Evolutionary conservation across 2,329 filamentous ascomycete genomes (phyloP), one percentile per base, ranked within the genome.

Genomic region (Pochonia chlamydosporia): DNA sequence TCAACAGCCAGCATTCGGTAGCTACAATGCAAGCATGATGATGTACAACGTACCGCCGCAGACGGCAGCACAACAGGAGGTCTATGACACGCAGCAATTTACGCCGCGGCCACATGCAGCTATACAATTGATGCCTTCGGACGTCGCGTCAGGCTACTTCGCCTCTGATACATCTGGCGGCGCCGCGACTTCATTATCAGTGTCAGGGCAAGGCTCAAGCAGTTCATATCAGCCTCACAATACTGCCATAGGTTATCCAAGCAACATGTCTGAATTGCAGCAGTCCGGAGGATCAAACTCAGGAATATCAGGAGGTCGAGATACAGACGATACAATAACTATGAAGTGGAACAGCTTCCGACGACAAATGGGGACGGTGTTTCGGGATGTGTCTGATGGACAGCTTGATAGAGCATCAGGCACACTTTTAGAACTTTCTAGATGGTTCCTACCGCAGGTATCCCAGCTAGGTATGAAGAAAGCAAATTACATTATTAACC

Each of bases 81-180:
- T 85, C 69, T 95, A 95, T 71, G 87, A 92, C 67, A 72, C 81
- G 62, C 81, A 84, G 63, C 84, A 84, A 62, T 95, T 89, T 71
- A 78, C 84, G 61, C 73, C 82, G 57, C 84, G 86, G 72, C 87
- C 89, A 63, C 79, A 85, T 69, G 81, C 85, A 75, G 81, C 79
- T 51, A 80, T 93, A 70, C 86, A 89, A 64, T 87, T 89, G 70
- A 74, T 81, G 64, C 54, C 63, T 33, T 62, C 62, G 6, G 65
- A 68, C 43, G 63, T 67, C 42, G 56, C 84, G 62, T 76, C 84
- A 71, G 84, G 85, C 61, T 96, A 93, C 73, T 91, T 89, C 68
- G 57, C 53, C 46, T 59, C 66, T 16, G 64, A 66, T 44, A 46
- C 59, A 41, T 59, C 58, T 30, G 57, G 78, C 53, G 73, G 83